These are phyloP conservation scores for Penicillium corylophilum DNA, from an alignment of 2,329 filamentous ascomycete genomes.

Conservation along the genomic window DNA sequence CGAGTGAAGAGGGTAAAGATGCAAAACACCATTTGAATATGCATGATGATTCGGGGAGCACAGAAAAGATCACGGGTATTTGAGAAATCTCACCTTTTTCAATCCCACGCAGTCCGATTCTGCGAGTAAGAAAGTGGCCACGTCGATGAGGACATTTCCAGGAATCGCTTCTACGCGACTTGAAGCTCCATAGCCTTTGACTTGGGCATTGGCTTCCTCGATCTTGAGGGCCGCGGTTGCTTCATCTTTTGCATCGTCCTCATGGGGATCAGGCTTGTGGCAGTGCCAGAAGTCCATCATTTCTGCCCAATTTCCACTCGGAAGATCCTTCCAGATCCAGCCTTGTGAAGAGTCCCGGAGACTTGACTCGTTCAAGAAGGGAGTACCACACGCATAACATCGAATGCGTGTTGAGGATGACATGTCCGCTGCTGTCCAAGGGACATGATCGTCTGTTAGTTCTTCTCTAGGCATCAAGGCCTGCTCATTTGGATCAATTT, in stretches of 20 bases:
- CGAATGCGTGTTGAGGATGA: conserved; percentile 29
- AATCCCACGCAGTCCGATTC: conserved; percentile 61
- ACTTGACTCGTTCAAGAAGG: conserved; percentile 26
- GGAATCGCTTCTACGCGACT: conserved; percentile 66
- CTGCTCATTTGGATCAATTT: conserved; percentile 45
- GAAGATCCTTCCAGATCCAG: conserved; percentile 80
- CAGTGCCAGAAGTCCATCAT: conserved; percentile 99
- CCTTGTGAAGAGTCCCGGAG: conserved; percentile 27
- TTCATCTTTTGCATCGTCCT: conserved; percentile 44
- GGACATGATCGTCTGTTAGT: conserved; percentile 34
- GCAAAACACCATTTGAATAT: not conserved
- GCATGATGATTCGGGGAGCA: not conserved
- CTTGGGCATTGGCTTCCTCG: conserved; percentile 50
- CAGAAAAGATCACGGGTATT: not conserved
- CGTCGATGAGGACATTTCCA: conserved; percentile 75
- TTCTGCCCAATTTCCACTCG: conserved; percentile 96
- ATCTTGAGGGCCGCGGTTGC: conserved; percentile 31
- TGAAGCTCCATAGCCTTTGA: conserved; percentile 80
- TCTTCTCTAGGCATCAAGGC: conserved; percentile 19
- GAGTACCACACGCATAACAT: conserved; percentile 39
- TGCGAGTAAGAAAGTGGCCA: conserved; percentile 71
- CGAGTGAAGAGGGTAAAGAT: conserved; percentile 18
- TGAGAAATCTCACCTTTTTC: conserved; percentile 30
- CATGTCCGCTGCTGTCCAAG: conserved; percentile 43
- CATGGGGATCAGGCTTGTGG: conserved; percentile 72